Conservation (phyloP, 2,329 filamentous ascomycete species). For the Aspergillus caelatus region DNA sequence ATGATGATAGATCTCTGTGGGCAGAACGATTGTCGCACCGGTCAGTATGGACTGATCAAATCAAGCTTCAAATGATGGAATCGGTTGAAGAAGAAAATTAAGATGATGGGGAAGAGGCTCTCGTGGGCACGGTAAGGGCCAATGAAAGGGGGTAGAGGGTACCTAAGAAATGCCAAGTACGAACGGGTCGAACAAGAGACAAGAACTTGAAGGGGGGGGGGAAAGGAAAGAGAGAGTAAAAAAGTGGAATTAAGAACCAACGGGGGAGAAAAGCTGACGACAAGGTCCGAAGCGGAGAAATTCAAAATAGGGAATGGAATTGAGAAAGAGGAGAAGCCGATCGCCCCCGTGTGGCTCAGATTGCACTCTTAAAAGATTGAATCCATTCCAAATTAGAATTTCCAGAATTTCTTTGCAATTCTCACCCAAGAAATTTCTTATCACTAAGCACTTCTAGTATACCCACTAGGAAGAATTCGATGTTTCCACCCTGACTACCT, state of each 20-base stretch:
- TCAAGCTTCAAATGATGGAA: background rate
- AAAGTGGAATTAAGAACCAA: constrained; percentile 7
- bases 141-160: constrained; percentile 18
- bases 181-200: constrained; percentile 4
- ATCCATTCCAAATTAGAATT: background rate
- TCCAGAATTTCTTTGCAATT: background rate
- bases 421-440: background rate
- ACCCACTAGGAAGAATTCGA: background rate
- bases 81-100: constrained; percentile 3
- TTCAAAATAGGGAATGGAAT: constrained; percentile 12
- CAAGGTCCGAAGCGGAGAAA: constrained; percentile 3
- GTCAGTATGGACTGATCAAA: constrained; percentile 2
- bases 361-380: background rate
- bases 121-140: constrained; percentile 12
- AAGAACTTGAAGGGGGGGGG: constrained; percentile 1
- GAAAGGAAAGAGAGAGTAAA: background rate
- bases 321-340: constrained; percentile 1
- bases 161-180: constrained; percentile 30
- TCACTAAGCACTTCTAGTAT: background rate
- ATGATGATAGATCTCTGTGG: constrained; percentile 16
- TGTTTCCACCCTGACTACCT: background rate
- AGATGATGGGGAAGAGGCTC: constrained; percentile 8
- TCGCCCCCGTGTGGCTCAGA: background rate
- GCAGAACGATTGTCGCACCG: constrained; percentile 1
- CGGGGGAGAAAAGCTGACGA: background rate